Evolutionary conservation across 495 filamentous ascomycete genomes (phyloP).

Genomic region (Penicillium simplicissimum): DNA sequence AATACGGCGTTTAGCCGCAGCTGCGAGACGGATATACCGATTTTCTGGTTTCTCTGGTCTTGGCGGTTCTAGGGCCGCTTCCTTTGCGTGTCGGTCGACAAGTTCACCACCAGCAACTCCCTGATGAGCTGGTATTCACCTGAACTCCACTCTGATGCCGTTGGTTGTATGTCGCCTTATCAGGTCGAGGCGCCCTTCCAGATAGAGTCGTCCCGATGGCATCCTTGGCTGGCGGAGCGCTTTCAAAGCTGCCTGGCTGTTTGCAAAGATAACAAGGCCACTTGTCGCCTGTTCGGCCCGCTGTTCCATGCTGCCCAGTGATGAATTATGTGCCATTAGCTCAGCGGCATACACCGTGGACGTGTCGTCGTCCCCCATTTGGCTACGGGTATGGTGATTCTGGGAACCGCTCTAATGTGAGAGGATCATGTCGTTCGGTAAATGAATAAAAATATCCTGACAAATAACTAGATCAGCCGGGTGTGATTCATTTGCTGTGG

Average conservation of each 20-base stretch:
- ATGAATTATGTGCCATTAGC: background rate
- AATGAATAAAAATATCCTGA: too few species aligned
- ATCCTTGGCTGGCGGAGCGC: background rate
- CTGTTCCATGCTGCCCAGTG: background rate
- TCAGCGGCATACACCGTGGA: background rate
- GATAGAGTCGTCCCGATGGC: background rate
- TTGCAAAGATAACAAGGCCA: background rate
- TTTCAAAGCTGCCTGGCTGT: background rate
- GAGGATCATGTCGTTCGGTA: too few species aligned
- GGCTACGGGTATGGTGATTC: background rate
- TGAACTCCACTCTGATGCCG: background rate
- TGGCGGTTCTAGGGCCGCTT: slow-evolving; percentile 1
- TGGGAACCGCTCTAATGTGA: too few species aligned
- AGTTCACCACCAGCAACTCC: background rate
- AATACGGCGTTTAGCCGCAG: slow-evolving; percentile 10
- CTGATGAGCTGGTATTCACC: background rate
- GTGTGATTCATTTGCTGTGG: too few species aligned
- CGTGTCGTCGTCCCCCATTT: background rate
- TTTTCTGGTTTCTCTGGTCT: slow-evolving; percentile 3
- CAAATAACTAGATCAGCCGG: too few species aligned
- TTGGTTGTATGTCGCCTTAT: background rate
- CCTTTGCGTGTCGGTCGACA: background rate
- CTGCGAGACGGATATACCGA: slow-evolving; percentile 8
- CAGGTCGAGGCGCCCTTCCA: background rate
- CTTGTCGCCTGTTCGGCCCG: background rate